phyloP scores from a whole-genome alignment of 176 grass and related monocot genomes.

The Miscanthus lutarioriparius region DNA sequence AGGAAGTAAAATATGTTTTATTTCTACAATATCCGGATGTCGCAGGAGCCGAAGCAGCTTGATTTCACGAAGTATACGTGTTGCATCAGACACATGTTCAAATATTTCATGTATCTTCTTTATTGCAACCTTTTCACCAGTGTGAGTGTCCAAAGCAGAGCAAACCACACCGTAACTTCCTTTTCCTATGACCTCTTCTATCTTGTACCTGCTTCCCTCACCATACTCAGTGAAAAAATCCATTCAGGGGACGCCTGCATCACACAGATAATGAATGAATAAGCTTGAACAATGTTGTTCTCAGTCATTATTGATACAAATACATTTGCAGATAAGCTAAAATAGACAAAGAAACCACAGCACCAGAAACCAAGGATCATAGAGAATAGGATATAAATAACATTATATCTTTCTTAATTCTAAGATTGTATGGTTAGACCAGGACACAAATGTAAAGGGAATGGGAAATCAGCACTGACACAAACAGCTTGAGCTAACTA shows the following conservation, averaged over 20 bases:
- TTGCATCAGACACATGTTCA: conserved; percentile 78
- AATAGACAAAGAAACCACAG: background rate
- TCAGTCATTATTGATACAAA: background rate
- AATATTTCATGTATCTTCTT: conserved; percentile 89
- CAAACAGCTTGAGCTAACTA: background rate
- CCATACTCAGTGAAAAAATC: conserved; percentile 85
- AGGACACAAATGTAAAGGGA: background rate
- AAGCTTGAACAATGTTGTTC: background rate
- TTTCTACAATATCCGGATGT: conserved; percentile 84
- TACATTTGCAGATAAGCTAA: background rate
- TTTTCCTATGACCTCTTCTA: conserved; percentile 84
- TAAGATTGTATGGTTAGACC: background rate
- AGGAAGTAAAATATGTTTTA: conserved; percentile 78
- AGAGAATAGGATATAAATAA: background rate
- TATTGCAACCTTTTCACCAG: conserved; percentile 66
- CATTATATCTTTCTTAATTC: background rate
- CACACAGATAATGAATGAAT: background rate
- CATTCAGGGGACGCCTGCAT: conserved; percentile 43
- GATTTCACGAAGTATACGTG: conserved; percentile 77
- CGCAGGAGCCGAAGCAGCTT: conserved; percentile 72
- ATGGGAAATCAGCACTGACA: background rate
- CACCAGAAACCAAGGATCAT: background rate
- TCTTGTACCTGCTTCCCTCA: conserved; percentile 69
- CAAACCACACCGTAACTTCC: conserved; percentile 86
- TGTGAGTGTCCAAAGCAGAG: conserved; percentile 62